Conservation (phyloP, 2,329 filamentous ascomycete genomes). For the Aschersonia sp. region DNA sequence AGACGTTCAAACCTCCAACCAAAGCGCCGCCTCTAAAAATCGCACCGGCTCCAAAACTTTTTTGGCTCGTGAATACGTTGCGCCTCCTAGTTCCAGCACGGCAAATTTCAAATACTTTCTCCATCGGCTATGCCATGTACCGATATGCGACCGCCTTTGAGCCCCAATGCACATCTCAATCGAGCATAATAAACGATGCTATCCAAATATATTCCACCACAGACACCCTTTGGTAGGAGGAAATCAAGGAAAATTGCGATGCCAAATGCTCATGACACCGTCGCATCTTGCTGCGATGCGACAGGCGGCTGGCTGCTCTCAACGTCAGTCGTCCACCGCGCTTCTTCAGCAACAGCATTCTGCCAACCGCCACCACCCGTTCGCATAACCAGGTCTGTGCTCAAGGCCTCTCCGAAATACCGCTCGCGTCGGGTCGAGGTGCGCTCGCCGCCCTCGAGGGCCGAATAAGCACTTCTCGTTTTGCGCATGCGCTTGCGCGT, state of each 20-base stretch:
- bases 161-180: no score
- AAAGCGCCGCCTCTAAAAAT: no score
- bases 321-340: conserved; percentile 6
- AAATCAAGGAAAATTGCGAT: background rate
- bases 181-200: background rate
- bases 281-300: background rate
- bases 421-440: conserved; percentile 51
- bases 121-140: no score
- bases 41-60: no score
- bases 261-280: background rate
- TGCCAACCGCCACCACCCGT: conserved; percentile 39
- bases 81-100: no score
- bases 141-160: no score
- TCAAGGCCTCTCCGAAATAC: conserved; percentile 53
- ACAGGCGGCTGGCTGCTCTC: conserved; percentile 3
- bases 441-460: conserved; percentile 60
- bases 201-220: background rate
- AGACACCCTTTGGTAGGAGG: background rate
- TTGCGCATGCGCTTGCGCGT: conserved; percentile 42
- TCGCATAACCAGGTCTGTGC: conserved; percentile 45
- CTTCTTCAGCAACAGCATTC: conserved; percentile 9
- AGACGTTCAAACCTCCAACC: no score
- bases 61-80: no score
- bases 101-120: no score
- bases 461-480: conserved; percentile 61